These are phyloP conservation scores for Vitis hybrid DNA, from an alignment of 177 flowering plant species.

Conservation along the genomic window DNA sequence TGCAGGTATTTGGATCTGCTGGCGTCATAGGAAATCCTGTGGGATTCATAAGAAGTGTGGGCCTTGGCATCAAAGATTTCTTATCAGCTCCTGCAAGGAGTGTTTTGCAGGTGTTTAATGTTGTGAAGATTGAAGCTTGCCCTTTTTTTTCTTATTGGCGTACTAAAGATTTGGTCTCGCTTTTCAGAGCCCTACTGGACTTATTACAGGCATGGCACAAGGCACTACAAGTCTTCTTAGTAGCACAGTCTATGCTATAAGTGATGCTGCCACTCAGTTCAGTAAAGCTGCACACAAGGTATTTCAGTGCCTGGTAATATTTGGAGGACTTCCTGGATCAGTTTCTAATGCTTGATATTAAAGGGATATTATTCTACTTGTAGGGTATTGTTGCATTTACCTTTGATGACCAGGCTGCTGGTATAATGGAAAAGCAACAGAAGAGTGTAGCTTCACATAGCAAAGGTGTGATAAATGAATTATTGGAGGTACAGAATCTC, in stretches of 20 bases:
- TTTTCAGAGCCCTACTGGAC: constrained; percentile 81
- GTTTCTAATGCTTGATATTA: neutral
- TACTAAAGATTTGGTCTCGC: constrained; percentile 11
- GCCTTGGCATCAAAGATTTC: constrained; percentile 89
- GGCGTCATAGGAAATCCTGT: constrained; percentile 97
- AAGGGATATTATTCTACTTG: constrained; percentile 14
- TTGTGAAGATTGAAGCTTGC: neutral
- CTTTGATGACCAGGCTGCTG: constrained; percentile 69
- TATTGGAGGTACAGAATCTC: constrained; percentile 68
- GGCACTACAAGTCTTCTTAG: constrained; percentile 92
- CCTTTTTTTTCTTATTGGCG: constrained; percentile 1
- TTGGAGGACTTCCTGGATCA: neutral
- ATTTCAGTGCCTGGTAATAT: constrained; percentile 11
- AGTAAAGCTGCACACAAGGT: constrained; percentile 98
- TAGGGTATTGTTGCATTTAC: constrained; percentile 96
- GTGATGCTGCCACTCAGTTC: constrained; percentile 95
- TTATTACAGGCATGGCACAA: constrained; percentile 79
- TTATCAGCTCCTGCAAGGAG: constrained; percentile 79
- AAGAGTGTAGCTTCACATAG: constrained; percentile 57
- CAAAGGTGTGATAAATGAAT: constrained; percentile 83
- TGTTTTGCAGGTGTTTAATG: constrained; percentile 56
- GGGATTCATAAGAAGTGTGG: constrained; percentile 89
- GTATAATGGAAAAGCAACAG: constrained; percentile 58
- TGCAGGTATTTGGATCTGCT: constrained; percentile 95
- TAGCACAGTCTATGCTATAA: constrained; percentile 87